Percentiles rank a stretch among this genome's conserved stretches.
These are phyloP conservation scores for Cryomyces minteri DNA, from an alignment of 495 filamentous ascomycete species.

Conservation along the genomic window DNA sequence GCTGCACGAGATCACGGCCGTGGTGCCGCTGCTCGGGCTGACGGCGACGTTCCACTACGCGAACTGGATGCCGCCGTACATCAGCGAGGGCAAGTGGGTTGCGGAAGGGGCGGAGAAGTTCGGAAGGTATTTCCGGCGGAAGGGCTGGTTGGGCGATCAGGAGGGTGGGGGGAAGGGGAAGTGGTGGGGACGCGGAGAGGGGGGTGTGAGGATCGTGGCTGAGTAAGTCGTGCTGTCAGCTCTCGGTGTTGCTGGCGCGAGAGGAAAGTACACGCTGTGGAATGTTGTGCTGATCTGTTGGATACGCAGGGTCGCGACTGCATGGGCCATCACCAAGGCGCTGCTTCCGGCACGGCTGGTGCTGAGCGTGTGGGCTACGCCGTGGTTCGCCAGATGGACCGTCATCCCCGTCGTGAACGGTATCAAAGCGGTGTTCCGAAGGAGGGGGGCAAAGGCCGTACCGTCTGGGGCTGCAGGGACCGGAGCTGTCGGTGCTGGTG, in stretches of 20 bases:
- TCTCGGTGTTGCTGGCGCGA: too few species aligned
- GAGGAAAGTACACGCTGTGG: not conserved
- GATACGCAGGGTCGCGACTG: slow-evolving; percentile 55
- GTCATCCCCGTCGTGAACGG: slow-evolving; percentile 28
- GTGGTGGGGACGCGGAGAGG: slow-evolving; percentile 8
- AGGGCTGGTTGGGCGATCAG: slow-evolving; percentile 39
- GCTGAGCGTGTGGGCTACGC: slow-evolving; percentile 70
- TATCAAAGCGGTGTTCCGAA: slow-evolving; percentile 23
- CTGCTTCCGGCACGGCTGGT: slow-evolving; percentile 58
- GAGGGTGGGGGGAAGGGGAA: slow-evolving; percentile 15
- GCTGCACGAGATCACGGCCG: slow-evolving; percentile 79
- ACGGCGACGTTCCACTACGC: slow-evolving; percentile 61
- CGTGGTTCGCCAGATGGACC: slow-evolving; percentile 71
- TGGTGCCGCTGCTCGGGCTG: slow-evolving; percentile 60
- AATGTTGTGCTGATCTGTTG: slow-evolving; percentile 14
- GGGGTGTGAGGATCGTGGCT: not conserved
- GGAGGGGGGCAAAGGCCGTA: slow-evolving; percentile 9
- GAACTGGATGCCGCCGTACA: slow-evolving; percentile 37
- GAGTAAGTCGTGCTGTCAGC: too few species aligned
- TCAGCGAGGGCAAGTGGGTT: slow-evolving; percentile 32
- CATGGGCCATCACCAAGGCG: slow-evolving; percentile 76
- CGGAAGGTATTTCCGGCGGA: slow-evolving; percentile 37
- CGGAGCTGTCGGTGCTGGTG: slow-evolving; percentile 6
- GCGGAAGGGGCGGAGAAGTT: slow-evolving; percentile 35
- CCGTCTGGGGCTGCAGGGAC: slow-evolving; percentile 7